Evolutionary conservation across 768 basidiomycete species (phyloP), one percentile per base, ranked within the genome.

Genomic region (Trametes cinnabarina): DNA sequence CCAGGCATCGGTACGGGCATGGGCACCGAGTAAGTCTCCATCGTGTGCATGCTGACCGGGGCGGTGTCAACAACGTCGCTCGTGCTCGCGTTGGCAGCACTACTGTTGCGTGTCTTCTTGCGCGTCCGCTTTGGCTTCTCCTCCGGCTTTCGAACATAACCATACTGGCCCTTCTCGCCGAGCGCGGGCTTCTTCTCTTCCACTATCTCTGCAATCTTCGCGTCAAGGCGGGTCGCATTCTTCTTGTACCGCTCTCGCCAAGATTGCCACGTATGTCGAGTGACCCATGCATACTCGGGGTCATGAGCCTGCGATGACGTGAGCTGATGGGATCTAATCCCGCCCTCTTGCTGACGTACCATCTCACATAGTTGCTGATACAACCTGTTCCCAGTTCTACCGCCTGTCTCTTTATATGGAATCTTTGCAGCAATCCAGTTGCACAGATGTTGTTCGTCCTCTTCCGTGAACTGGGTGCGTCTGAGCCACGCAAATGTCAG

Each of bases 231-330:
- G 7, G 73, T 67, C 0, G 88, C 75, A 59, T 93, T 87, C 72
- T 92, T 92, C 76, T 92, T 92, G 75, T 93, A 93, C 26, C 91
- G 79, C 67, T 93, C 90, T 25, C 91, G 82, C 90, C 90, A 93
- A 15, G 90, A 93, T 63, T 92, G 89, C 90, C 90, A 93, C 2
- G 90, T 91, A 68, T 93, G 90, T 15, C 90, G 84, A 23, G 76
- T 78, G 19, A 91, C 91, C 90, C 90, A 92, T 0, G 80, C 76
- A 65, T 83, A 91, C 61, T 89, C 88, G 2, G 88, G 85, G 60
- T 90, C 86, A 48, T 73, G 72, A 47, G 75, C 76, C 89, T 91
- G 62, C 9, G 34, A 54, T 19, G 32, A 41, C 41, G 58, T 60
- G 34, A 46, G n/a, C 44, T 28, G 34, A 43, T 50, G 4, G 54